A percentile compares a stretch with the other conserved stretches of the same genome.
Conservation (phyloP, 169 alveolate species). For the Plasmodium malariae region DNA sequence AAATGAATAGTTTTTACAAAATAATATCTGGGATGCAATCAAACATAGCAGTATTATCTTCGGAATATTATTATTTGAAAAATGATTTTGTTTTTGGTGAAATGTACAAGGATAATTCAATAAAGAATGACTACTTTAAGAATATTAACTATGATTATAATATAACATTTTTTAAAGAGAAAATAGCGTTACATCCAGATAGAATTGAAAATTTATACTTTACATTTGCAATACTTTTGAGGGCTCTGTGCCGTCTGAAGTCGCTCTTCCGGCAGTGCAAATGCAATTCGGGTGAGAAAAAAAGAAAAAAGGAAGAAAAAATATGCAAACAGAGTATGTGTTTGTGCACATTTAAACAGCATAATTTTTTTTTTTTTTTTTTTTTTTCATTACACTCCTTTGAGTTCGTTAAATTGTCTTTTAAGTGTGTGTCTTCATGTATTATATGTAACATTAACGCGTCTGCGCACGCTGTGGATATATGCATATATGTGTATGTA, state of each 20-base stretch:
- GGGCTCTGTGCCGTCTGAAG: constrained; percentile 87
- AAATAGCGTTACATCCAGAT: constrained; percentile 90
- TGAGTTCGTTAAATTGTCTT: too few relatives aligned
- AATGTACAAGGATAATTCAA: constrained; percentile 1
- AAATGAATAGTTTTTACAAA: constrained; percentile 83
- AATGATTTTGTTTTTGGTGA: constrained; percentile 70
- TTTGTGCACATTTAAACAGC: too few relatives aligned
- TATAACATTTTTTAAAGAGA: constrained; percentile 82
- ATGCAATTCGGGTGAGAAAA: constrained; percentile 84
- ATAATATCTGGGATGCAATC: constrained; percentile 91
- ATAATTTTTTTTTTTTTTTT: too few relatives aligned
- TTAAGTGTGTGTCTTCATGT: too few relatives aligned
- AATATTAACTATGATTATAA: constrained; percentile 82
- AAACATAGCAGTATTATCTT: constrained; percentile 87
- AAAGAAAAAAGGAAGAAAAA: not conserved
- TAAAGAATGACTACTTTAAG: constrained; percentile 78
- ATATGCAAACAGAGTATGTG: too few relatives aligned
- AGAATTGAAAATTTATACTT: constrained; percentile 90
- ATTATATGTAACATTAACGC: too few relatives aligned
- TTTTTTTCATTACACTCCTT: too few relatives aligned
- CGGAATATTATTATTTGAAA: constrained; percentile 84
- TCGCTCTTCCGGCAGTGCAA: constrained; percentile 86
- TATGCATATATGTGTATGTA: not conserved
- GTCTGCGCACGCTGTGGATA: too few relatives aligned
- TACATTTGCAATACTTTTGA: constrained; percentile 88